Evolutionary conservation across 176 grass and related monocot species (phyloP).

Genomic region (Dactylis glomerata): DNA sequence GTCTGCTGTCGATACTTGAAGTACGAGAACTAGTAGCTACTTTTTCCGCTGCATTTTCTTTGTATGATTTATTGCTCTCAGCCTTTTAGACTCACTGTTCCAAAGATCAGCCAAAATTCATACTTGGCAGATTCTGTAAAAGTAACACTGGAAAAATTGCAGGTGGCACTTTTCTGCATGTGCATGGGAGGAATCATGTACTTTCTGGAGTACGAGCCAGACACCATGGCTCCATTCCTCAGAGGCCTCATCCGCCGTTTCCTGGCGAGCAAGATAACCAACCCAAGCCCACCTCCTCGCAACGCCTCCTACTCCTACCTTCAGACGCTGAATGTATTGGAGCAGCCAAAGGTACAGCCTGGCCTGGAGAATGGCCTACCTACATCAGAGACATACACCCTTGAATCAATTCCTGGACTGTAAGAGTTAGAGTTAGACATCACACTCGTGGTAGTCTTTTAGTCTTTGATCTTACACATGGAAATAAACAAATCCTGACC

Average conservation of each 20-base stretch:
- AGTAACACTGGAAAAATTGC: constrained; percentile 27
- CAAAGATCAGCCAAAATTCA: background rate
- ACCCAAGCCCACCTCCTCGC: constrained; percentile 49
- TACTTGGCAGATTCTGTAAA: background rate
- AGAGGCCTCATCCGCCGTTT: constrained; percentile 86
- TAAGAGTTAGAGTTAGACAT: constrained; percentile 51
- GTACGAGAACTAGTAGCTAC: background rate
- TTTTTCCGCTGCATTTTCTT: background rate
- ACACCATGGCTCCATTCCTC: constrained; percentile 98
- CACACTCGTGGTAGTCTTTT: background rate
- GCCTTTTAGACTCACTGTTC: background rate
- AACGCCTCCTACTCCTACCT: constrained; percentile 66
- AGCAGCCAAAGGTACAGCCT: constrained; percentile 37
- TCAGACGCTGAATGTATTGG: constrained; percentile 49
- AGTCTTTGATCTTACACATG: background rate
- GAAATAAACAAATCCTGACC: constrained; percentile 11
- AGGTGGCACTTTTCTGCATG: constrained; percentile 93
- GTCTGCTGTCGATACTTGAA: background rate
- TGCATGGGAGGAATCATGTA: constrained; percentile 99
- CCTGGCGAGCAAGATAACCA: constrained; percentile 93
- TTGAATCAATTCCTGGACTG: constrained; percentile 90
- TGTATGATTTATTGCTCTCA: background rate
- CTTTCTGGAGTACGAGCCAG: constrained; percentile 89
- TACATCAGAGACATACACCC: constrained; percentile 64
- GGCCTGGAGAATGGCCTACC: constrained; percentile 25